phyloP scores from a whole-genome alignment of 495 filamentous ascomycete genomes.

The Tuber calosporum region DNA sequence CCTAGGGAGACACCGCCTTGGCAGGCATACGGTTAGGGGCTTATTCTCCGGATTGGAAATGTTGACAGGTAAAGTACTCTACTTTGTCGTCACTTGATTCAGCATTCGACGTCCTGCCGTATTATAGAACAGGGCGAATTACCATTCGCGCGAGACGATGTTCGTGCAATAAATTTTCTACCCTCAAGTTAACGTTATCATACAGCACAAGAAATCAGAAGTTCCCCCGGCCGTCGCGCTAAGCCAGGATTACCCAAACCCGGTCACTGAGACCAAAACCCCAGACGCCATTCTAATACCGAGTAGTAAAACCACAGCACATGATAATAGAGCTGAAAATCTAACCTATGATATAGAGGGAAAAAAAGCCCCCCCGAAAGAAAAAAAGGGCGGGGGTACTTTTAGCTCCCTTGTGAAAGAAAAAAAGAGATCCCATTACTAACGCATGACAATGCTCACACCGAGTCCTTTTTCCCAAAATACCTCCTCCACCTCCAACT shows the following conservation, averaged over 20 bases:
- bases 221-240: not conserved
- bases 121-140: not conserved
- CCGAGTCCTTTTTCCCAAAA: slow-evolving; percentile 27
- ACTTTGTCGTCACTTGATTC: not conserved
- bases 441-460: slow-evolving; percentile 2
- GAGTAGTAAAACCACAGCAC: not conserved
- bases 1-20: no score
- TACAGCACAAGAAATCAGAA: not conserved
- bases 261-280: slow-evolving; percentile 1
- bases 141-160: not conserved
- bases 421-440: not conserved
- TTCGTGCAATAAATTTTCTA: not conserved
- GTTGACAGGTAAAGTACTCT: no score
- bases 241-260: not conserved
- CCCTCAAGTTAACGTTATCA: not conserved
- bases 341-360: not conserved
- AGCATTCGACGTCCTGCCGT: not conserved
- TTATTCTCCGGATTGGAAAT: no score
- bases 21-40: no score
- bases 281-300: not conserved
- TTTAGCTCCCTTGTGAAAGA: not conserved
- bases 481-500: slow-evolving; percentile 29
- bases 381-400: not conserved
- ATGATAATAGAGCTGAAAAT: not conserved
- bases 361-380: not conserved